Evolutionary conservation across 2,329 filamentous ascomycete species (phyloP).

Genomic region (Cryphonectria carpinicola): DNA sequence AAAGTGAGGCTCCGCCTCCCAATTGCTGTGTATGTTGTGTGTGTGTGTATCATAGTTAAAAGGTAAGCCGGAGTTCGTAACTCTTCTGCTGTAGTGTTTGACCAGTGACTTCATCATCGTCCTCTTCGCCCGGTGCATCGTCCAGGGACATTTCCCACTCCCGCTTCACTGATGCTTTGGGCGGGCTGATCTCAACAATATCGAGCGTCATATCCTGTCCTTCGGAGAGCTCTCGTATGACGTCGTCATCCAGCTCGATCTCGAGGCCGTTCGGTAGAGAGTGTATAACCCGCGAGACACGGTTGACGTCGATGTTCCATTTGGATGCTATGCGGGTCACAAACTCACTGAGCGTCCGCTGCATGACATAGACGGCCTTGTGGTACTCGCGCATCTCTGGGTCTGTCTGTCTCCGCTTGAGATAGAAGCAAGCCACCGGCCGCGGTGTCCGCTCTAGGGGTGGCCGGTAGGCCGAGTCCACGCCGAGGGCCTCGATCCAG

Average conservation of each 20-base stretch:
- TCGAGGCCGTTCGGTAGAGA: conserved; percentile 76
- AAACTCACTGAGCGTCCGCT: conserved; percentile 76
- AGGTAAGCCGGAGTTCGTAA: conserved; percentile 52
- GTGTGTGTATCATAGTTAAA: conserved; percentile 39
- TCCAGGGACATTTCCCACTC: conserved; percentile 69
- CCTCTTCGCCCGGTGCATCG: conserved; percentile 39
- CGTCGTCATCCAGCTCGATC: conserved; percentile 88
- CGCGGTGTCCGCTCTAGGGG: conserved; percentile 73
- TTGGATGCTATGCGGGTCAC: conserved; percentile 75
- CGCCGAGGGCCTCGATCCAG: conserved; percentile 89
- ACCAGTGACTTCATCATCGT: conserved; percentile 38
- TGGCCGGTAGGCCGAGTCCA: conserved; percentile 84
- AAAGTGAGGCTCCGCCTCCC: background rate
- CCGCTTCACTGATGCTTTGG: conserved; percentile 49
- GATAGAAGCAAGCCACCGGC: conserved; percentile 85
- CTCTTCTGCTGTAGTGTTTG: conserved; percentile 38
- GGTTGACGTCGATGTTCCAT: conserved; percentile 75
- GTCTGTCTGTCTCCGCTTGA: conserved; percentile 59
- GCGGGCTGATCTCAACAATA: conserved; percentile 49
- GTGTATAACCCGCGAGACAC: conserved; percentile 72
- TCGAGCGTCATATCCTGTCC: conserved; percentile 90
- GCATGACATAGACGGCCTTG: conserved; percentile 82
- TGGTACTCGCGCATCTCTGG: conserved; percentile 66
- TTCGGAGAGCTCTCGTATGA: conserved; percentile 80
- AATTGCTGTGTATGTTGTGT: conserved; percentile 16